Conservation (phyloP, 1,284 basidiomycete species). For the Omphalotus olearius region DNA sequence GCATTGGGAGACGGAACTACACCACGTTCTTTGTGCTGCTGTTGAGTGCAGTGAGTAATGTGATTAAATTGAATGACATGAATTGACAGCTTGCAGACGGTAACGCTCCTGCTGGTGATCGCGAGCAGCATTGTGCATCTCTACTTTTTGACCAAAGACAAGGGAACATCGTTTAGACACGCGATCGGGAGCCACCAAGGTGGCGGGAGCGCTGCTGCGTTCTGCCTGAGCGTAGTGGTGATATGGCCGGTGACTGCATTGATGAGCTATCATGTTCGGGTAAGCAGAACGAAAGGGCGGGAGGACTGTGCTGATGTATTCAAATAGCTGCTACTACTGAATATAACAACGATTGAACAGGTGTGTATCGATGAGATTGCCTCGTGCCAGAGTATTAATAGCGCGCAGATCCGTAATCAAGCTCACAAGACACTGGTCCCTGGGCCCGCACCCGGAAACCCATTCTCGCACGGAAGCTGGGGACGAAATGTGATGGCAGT, state of each 20-base stretch:
- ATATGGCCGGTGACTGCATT: conserved; percentile 82
- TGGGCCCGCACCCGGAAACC: conserved; percentile 65
- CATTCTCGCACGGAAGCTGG: conserved; percentile 75
- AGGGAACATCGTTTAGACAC: conserved; percentile 43
- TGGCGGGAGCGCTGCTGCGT: conserved; percentile 76
- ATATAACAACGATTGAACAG: conserved; percentile 92
- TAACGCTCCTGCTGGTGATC: conserved; percentile 71
- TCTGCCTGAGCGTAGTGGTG: conserved; percentile 62
- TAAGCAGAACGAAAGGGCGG: conserved; percentile 44
- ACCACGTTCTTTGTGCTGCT: conserved; percentile 84
- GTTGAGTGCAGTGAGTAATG: conserved; percentile 57
- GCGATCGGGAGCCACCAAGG: conserved; percentile 48
- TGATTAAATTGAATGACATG: conserved; percentile 10
- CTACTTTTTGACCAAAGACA: conserved; percentile 56
- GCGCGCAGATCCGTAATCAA: conserved; percentile 65
- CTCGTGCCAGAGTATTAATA: background rate
- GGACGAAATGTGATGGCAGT: conserved; percentile 62
- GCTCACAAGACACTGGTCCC: conserved; percentile 67
- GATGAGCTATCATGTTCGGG: conserved; percentile 79
- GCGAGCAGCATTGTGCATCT: conserved; percentile 81
- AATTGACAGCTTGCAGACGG: conserved; percentile 38
- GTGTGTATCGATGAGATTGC: conserved; percentile 36
- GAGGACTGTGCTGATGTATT: conserved; percentile 11
- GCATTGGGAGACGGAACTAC: conserved; percentile 89
- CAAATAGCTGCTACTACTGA: conserved; percentile 68